A percentile compares a stretch with the other conserved stretches of the same genome.
These are phyloP conservation scores for Pichia sp. DNA, from an alignment of 1,139 yeast genomes.

Conservation along the genomic window DNA sequence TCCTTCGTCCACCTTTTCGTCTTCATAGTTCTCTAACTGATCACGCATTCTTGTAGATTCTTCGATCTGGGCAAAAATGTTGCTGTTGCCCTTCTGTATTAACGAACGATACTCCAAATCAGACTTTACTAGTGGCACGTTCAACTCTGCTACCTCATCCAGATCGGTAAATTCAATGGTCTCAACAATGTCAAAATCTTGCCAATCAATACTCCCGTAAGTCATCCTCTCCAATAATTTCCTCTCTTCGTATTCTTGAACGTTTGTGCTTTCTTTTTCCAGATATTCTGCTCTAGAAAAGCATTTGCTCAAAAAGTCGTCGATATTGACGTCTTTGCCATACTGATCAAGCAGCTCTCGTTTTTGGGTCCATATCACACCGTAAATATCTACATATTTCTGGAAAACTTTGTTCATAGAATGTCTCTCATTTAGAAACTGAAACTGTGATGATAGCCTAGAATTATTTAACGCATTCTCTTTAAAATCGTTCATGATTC, in stretches of 20 bases:
- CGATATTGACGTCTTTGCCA: slow-evolving; percentile 21
- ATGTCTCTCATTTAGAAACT: slow-evolving; percentile 59
- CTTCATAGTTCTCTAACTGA: not conserved
- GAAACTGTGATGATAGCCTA: slow-evolving; percentile 54
- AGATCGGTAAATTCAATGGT: slow-evolving; percentile 62
- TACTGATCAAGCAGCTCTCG: slow-evolving; percentile 18
- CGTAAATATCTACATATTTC: slow-evolving; percentile 55
- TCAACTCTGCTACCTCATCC: slow-evolving; percentile 60
- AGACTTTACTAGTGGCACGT: slow-evolving; percentile 55
- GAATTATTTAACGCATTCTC: slow-evolving; percentile 35
- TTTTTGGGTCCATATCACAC: slow-evolving; percentile 34
- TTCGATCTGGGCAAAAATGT: slow-evolving; percentile 5
- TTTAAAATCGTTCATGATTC: slow-evolving; percentile 37
- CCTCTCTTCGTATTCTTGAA: slow-evolving; percentile 27
- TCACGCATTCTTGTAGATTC: not conserved
- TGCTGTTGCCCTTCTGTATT: slow-evolving; percentile 37
- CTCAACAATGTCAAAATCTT: slow-evolving; percentile 68
- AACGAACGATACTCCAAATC: slow-evolving; percentile 61
- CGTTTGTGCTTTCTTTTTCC: slow-evolving; percentile 38
- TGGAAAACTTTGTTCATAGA: slow-evolving; percentile 54
- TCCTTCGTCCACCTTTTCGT: slow-evolving; percentile 1
- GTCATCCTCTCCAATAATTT: slow-evolving; percentile 40
- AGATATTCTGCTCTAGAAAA: slow-evolving; percentile 55
- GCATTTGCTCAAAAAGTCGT: slow-evolving; percentile 45
- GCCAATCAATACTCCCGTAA: slow-evolving; percentile 85